Base-by-base conservation (phyloP, 1,284 basidiomycete genomes). In the Rhodotorula sp. region DNA sequence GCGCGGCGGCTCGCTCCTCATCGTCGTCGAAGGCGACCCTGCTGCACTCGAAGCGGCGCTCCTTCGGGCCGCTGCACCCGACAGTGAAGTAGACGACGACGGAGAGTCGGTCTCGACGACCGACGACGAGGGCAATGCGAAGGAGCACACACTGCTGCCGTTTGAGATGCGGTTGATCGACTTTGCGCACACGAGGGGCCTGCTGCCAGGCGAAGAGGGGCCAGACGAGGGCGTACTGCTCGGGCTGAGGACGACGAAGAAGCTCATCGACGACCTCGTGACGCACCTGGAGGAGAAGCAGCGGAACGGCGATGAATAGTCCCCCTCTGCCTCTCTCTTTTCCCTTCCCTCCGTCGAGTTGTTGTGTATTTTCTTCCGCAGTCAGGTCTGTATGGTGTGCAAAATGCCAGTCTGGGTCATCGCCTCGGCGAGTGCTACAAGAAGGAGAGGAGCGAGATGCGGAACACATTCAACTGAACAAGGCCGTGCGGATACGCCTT, bases 141-240 rank as follows among this genome's bases (percentile, higher is more conserved):
- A 81, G 62, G 81, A 81, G 64, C 80, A 80, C 50, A 78, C 79
- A 4, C 84, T 85, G 12, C 85, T 87, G 21, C 86, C 90, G 14
- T 89, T 87, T 74, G 83, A 85, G 14, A 85, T 96, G 68, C 89
- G 89, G 71, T 82, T 97, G 74, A 97, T 97, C 71, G 95, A 98
- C 83, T 97, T 98, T 81, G 95, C 93, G 7, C 96, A 98, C 81
- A 91, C 93, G 7, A 84, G 85, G 49, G 77, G 91, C 14, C 85
- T 83, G 3, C 86, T 88, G n/a, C 23, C 34, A 0, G 52, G 50
- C 0, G 92, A 91, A 0, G 80, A 88, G 77, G 95, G 94, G 1
- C 87, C 89, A 0, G 95, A 97, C 81, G 80, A 86, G 60, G 90
- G 92, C 0, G 88, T 93, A 10, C 80, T 95, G 70, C 81, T 84